Percentiles rank a stretch among this genome's conserved stretches.
Conservation (phyloP, 768 basidiomycete species). For the Boletus speciosus region DNA sequence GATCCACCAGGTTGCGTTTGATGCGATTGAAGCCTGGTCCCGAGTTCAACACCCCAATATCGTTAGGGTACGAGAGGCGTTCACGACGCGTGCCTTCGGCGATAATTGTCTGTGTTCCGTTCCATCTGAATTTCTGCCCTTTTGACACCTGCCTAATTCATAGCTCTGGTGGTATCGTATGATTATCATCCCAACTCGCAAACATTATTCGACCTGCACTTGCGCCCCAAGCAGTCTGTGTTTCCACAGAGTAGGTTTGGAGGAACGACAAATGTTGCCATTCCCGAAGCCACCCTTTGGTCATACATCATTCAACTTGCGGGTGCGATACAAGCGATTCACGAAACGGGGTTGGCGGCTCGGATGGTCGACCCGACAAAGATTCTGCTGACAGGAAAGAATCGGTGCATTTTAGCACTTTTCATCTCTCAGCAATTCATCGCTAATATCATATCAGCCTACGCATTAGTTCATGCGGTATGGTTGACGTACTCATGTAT, state of each 20-base stretch:
- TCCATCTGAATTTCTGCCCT: conserved; percentile 1
- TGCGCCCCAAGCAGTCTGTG: conserved; percentile 51
- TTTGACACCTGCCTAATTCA: conserved; percentile 7
- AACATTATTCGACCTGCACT: conserved; percentile 76
- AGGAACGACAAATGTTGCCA: conserved; percentile 23
- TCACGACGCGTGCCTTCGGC: conserved; percentile 89
- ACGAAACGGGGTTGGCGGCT: conserved; percentile 76
- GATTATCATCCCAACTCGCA: conserved; percentile 82
- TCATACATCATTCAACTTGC: conserved; percentile 89
- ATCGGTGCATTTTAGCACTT: conserved; percentile 50
- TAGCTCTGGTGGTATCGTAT: conserved; percentile 90
- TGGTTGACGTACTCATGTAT: conserved; percentile 81
- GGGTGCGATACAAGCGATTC: conserved; percentile 80
- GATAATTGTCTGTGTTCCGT: conserved; percentile 70
- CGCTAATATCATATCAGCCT: conserved; percentile 44
- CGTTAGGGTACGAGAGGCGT: conserved; percentile 82
- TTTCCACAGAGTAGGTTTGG: conserved; percentile 37
- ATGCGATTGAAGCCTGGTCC: conserved; percentile 81
- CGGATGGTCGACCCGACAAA: conserved; percentile 84
- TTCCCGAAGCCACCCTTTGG: conserved; percentile 87
- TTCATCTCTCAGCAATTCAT: background rate
- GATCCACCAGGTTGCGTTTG: conserved; percentile 76
- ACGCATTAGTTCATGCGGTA: conserved; percentile 82
- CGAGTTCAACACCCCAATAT: conserved; percentile 82
- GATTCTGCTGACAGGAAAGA: conserved; percentile 84